Evolutionary conservation across 495 filamentous ascomycete genomes (phyloP).

Genomic region (Talaromyces nanjingensis): DNA sequence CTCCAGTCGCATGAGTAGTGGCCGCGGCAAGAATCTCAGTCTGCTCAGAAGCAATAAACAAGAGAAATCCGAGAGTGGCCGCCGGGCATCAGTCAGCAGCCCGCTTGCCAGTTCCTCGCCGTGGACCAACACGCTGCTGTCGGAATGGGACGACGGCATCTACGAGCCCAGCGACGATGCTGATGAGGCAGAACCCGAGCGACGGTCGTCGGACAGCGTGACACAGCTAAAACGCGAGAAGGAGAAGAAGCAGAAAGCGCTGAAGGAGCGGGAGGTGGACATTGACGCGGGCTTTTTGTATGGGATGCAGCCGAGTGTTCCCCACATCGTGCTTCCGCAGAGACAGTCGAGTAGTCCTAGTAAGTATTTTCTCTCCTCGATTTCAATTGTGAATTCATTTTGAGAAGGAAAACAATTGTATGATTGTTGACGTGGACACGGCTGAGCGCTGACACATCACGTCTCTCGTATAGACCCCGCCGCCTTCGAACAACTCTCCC

Average conservation of each 20-base stretch:
- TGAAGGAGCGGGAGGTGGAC: conserved; percentile 10
- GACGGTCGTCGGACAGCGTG: conserved; percentile 11
- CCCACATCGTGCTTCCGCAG: conserved; percentile 10
- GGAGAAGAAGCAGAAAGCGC: neutral
- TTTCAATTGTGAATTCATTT: neutral
- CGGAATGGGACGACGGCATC: conserved; percentile 8
- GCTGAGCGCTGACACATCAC: neutral
- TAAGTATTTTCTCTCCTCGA: neutral
- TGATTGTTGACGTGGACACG: neutral
- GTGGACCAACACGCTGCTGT: conserved; percentile 9
- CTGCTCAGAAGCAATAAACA: neutral
- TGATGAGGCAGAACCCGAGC: conserved; percentile 5
- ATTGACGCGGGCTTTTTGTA: conserved; percentile 16
- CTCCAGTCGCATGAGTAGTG: conserved; percentile 17
- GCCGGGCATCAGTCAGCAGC: conserved; percentile 8
- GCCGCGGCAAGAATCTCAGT: conserved; percentile 24
- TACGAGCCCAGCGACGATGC: conserved; percentile 8
- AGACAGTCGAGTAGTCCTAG: conserved; percentile 3
- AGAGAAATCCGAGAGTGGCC: conserved; percentile 6
- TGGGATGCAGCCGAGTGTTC: conserved; percentile 14
- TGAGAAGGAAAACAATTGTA: neutral
- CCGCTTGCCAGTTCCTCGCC: conserved; percentile 9
- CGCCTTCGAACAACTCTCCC: neutral
- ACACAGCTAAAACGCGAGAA: neutral
- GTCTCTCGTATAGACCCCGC: neutral